Conservation (phyloP, 306 rosid genomes). For the Lathyrus sativus region DNA sequence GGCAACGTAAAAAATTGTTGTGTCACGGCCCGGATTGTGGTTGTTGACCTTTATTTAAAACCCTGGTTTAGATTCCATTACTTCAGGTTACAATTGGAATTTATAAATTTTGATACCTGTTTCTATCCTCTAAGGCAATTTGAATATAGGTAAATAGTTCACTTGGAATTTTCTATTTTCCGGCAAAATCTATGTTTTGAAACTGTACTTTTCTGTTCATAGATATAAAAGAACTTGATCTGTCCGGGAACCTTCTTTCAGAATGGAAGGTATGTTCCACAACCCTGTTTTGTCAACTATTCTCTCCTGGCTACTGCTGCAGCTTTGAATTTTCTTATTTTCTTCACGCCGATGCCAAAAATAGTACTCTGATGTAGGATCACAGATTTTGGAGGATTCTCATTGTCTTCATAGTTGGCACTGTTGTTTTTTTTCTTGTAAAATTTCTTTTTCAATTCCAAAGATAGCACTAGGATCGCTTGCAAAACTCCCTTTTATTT, state of each 20-base stretch:
- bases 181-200: slow-evolving; percentile 23
- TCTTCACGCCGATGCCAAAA: slow-evolving; percentile 1
- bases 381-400: background rate
- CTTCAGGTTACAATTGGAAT: slow-evolving; percentile 17
- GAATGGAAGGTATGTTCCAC: slow-evolving; percentile 77
- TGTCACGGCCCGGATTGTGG: too few relatives aligned
- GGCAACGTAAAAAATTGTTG: background rate
- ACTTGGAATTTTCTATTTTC: background rate
- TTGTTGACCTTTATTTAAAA: background rate
- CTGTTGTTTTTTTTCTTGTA: slow-evolving; percentile 6
- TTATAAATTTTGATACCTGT: slow-evolving; percentile 13
- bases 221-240: slow-evolving; percentile 85
- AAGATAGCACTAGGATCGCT: slow-evolving; percentile 1
- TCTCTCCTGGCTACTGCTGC: slow-evolving; percentile 27
- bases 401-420: slow-evolving; percentile 1
- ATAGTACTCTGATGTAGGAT: background rate
- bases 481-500: background rate
- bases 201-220: slow-evolving; percentile 36
- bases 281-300: slow-evolving; percentile 32
- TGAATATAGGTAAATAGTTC: slow-evolving; percentile 11
- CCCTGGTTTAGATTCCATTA: slow-evolving; percentile 14
- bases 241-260: slow-evolving; percentile 85
- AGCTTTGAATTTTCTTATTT: slow-evolving; percentile 19
- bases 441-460: background rate
- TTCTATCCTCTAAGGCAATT: slow-evolving; percentile 32